phyloP scores from a whole-genome alignment of 2,329 filamentous ascomycete genomes.

The Hypomyces rosellus region DNA sequence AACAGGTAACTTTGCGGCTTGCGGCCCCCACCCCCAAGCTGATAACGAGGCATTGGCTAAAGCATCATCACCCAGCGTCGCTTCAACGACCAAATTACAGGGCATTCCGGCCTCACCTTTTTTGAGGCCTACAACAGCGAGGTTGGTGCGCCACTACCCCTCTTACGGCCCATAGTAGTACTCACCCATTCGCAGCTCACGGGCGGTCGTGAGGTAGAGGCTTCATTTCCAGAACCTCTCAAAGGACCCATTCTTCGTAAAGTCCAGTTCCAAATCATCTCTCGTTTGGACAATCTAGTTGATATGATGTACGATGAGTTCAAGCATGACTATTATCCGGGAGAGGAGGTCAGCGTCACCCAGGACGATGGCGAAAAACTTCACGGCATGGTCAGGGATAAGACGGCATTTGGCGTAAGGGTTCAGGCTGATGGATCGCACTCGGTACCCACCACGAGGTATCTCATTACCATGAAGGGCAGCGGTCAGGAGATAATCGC shows the following conservation, averaged over 20 bases:
- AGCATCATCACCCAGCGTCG: slow-evolving; percentile 51
- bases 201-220: slow-evolving; percentile 83
- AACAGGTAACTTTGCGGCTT: slow-evolving; percentile 51
- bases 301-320: slow-evolving; percentile 70
- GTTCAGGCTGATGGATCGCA: slow-evolving; percentile 61
- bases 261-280: slow-evolving; percentile 86
- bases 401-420: slow-evolving; percentile 63
- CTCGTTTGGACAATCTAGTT: slow-evolving; percentile 76
- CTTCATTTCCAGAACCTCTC: slow-evolving; percentile 82
- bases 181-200: slow-evolving; percentile 47
- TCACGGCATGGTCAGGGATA: slow-evolving; percentile 75
- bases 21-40: neutral
- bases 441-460: slow-evolving; percentile 67
- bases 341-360: slow-evolving; percentile 72
- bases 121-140: slow-evolving; percentile 90
- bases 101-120: slow-evolving; percentile 83
- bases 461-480: slow-evolving; percentile 60
- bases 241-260: slow-evolving; percentile 85
- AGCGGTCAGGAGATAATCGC: slow-evolving; percentile 69
- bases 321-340: slow-evolving; percentile 84
- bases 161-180: neutral
- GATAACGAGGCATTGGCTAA: slow-evolving; percentile 17
- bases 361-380: slow-evolving; percentile 62
- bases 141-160: slow-evolving; percentile 46
- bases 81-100: slow-evolving; percentile 94